These are phyloP conservation scores for Lyophyllum atratum DNA, from an alignment of 768 basidiomycete species.

Conservation along the genomic window DNA sequence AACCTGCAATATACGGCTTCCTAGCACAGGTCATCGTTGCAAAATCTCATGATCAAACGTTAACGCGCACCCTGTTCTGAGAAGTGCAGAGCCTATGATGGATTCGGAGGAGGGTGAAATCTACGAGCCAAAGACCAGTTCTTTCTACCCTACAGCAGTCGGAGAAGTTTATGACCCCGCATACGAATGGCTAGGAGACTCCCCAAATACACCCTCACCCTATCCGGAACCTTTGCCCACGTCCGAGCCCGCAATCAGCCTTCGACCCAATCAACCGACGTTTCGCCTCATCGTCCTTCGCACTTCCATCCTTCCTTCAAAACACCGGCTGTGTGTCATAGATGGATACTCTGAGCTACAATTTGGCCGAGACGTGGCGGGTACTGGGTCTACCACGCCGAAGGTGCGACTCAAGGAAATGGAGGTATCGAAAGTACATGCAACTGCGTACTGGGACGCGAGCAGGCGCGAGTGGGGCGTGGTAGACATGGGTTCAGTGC, in stretches of 20 bases:
- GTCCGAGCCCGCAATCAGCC: slow-evolving; percentile 6
- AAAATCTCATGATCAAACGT: slow-evolving; percentile 2
- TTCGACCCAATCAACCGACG: slow-evolving; percentile 28
- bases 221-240: slow-evolving; percentile 5
- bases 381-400: slow-evolving; percentile 52
- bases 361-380: slow-evolving; percentile 69
- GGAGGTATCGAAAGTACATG: slow-evolving; percentile 81
- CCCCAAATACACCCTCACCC: slow-evolving; percentile 3
- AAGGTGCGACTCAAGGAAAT: slow-evolving; percentile 81
- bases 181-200: slow-evolving; percentile 62
- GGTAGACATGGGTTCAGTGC: slow-evolving; percentile 85
- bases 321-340: slow-evolving; percentile 40
- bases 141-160: slow-evolving; percentile 6
- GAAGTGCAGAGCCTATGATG: slow-evolving; percentile 11
- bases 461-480: slow-evolving; percentile 63
- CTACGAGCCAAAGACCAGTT: slow-evolving; percentile 11
- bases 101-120: slow-evolving; percentile 33
- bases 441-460: slow-evolving; percentile 72
- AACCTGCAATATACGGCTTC: background rate
- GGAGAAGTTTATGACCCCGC: slow-evolving; percentile 47
- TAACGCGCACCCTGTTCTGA: slow-evolving; percentile 5
- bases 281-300: slow-evolving; percentile 55
- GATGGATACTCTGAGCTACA: slow-evolving; percentile 64
- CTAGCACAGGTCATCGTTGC: background rate
- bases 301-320: slow-evolving; percentile 63